These are phyloP conservation scores for Gnomoniopsis smithogilvyi DNA, from an alignment of 2,329 filamentous ascomycete species.

Conservation along the genomic window DNA sequence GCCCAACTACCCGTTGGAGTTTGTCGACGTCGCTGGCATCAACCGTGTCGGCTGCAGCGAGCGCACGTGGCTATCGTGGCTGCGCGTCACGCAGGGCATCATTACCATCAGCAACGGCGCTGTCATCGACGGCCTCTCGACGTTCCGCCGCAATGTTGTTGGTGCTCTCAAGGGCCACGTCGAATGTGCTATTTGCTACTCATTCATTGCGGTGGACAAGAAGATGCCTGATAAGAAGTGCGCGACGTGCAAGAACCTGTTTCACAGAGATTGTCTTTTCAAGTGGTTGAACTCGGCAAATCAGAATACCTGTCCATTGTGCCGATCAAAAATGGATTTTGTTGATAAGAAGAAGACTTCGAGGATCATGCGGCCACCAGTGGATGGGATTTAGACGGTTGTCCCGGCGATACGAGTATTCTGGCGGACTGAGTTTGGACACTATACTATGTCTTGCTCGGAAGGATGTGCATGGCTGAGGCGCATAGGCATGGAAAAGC, in stretches of 20 bases:
- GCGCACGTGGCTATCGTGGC: conserved; percentile 89
- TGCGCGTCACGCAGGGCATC: conserved; percentile 82
- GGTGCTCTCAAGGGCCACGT: conserved; percentile 88
- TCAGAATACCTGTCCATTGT: conserved; percentile 87
- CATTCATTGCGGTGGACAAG: conserved; percentile 84
- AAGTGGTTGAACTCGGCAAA: conserved; percentile 97
- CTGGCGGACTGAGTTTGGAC: background rate
- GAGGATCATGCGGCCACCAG: background rate
- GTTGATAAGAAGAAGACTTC: conserved; percentile 20
- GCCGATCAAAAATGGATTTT: conserved; percentile 79
- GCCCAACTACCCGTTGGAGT: conserved; percentile 75
- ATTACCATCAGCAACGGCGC: conserved; percentile 92
- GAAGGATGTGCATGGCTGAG: background rate
- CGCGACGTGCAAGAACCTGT: conserved; percentile 87
- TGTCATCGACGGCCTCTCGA: conserved; percentile 80
- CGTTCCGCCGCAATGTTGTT: conserved; percentile 83
- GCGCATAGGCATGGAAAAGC: no score
- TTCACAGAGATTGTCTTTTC: conserved; percentile 86
- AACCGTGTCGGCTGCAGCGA: conserved; percentile 86
- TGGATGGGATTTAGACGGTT: background rate
- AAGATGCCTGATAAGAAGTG: conserved; percentile 90
- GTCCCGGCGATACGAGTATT: background rate
- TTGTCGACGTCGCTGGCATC: conserved; percentile 71
- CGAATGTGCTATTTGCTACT: conserved; percentile 97
- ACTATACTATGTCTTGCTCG: background rate